Evolutionary conservation across 768 basidiomycete species (phyloP).

Genomic region (Lactifluus piperatus): DNA sequence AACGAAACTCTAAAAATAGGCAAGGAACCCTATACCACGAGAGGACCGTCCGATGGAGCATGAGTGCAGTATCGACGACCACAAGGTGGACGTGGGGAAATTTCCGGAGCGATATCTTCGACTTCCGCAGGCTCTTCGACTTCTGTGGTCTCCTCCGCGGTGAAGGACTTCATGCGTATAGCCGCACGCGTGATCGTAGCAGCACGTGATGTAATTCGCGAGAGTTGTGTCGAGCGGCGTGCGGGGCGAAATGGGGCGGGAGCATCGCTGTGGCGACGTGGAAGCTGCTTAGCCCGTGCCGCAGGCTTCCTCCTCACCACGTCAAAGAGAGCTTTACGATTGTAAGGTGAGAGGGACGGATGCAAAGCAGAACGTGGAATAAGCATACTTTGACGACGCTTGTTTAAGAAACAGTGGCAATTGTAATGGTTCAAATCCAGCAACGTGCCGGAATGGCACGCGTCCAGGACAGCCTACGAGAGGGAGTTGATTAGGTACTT

Average conservation of each 20-base stretch:
- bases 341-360: neutral
- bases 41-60: neutral
- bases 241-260: neutral
- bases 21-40: neutral
- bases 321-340: neutral
- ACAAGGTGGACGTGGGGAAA: neutral
- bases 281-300: neutral
- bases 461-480: slow-evolving; percentile 19
- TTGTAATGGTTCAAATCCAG: slow-evolving; percentile 20
- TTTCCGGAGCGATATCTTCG: too few relatives aligned
- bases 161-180: neutral
- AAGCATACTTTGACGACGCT: neutral
- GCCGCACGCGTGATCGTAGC: neutral
- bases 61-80: neutral
- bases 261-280: slow-evolving; percentile 2
- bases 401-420: slow-evolving; percentile 3
- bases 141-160: neutral
- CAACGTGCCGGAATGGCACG: slow-evolving; percentile 21
- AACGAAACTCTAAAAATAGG: neutral
- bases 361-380: neutral
- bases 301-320: neutral
- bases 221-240: neutral
- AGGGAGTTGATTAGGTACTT: neutral
- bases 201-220: neutral
- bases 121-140: neutral